phyloP scores from a whole-genome alignment of 2,329 filamentous ascomycete genomes.

The Penicillium janthinellum region DNA sequence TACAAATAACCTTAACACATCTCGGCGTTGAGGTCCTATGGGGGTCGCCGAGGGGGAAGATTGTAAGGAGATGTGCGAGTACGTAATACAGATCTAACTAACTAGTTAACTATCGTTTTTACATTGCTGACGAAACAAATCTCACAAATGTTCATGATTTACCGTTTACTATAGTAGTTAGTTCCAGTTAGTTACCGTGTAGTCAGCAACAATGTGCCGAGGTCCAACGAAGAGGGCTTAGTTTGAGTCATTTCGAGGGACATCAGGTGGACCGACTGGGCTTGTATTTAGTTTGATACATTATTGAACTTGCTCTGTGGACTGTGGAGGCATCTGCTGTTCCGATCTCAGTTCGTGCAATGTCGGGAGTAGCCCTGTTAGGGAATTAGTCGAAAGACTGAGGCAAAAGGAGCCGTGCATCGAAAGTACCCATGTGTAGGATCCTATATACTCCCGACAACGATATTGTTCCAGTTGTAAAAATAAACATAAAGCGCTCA shows the following conservation, averaged over 20 bases:
- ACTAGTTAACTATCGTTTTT: too few relatives aligned
- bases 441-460: background rate
- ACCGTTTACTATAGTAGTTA: too few relatives aligned
- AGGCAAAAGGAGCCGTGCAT: background rate
- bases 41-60: conserved; percentile 8
- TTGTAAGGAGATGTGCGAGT: background rate
- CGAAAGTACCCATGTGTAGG: background rate
- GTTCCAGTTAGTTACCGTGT: background rate
- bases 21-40: conserved; percentile 14
- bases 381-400: background rate
- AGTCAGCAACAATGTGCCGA: conserved; percentile 23
- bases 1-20: conserved; percentile 13
- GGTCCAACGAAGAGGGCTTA: conserved; percentile 24
- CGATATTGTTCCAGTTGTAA: too few relatives aligned
- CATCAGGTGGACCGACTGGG: conserved; percentile 6
- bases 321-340: background rate
- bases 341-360: conserved; percentile 24
- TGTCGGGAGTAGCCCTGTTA: background rate
- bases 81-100: background rate
- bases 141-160: background rate
- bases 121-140: background rate
- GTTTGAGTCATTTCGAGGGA: conserved; percentile 21
- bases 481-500: too few relatives aligned
- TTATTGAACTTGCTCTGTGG: background rate
- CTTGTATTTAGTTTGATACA: conserved; percentile 4